Conservation (phyloP, 1,139 yeast genomes). For the Trichomonascaceae sp. region DNA sequence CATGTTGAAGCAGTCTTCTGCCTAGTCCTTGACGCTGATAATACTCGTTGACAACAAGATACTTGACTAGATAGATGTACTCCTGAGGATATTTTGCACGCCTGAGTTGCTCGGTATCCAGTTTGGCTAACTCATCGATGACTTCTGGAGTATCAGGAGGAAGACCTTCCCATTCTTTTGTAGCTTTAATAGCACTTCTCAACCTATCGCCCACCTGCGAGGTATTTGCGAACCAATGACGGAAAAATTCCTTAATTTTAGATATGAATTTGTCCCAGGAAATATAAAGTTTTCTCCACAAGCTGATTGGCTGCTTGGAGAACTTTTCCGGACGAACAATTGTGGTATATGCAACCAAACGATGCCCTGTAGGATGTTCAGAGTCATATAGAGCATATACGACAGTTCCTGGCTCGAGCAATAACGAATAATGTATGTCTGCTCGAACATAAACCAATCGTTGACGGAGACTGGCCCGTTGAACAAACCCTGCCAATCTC, state of each 20-base stretch:
- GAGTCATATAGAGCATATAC: conserved; percentile 2
- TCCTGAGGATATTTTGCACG: conserved; percentile 1
- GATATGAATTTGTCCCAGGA: background rate
- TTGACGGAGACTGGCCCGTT: background rate
- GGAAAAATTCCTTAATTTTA: conserved; percentile 1
- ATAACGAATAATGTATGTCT: background rate
- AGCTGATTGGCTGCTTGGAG: background rate
- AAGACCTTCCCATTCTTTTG: background rate
- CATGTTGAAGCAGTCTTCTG: conserved; percentile 1
- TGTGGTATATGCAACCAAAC: background rate
- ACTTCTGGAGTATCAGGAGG: conserved; percentile 1
- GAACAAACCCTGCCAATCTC: background rate
- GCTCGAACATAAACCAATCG: conserved; percentile 2
- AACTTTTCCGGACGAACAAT: background rate
- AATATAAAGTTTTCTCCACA: conserved; percentile 2
- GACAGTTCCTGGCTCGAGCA: background rate
- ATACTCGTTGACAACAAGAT: background rate
- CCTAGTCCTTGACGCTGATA: conserved; percentile 7
- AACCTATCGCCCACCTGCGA: background rate
- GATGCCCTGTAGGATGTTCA: conserved; percentile 1
- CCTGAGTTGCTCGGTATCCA: background rate
- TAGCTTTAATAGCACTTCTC: background rate
- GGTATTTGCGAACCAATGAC: background rate
- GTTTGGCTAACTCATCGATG: background rate
- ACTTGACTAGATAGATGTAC: conserved; percentile 1